These are phyloP conservation scores for Pyrus pyrifolia DNA, from an alignment of 306 rosid species.

Conservation along the genomic window DNA sequence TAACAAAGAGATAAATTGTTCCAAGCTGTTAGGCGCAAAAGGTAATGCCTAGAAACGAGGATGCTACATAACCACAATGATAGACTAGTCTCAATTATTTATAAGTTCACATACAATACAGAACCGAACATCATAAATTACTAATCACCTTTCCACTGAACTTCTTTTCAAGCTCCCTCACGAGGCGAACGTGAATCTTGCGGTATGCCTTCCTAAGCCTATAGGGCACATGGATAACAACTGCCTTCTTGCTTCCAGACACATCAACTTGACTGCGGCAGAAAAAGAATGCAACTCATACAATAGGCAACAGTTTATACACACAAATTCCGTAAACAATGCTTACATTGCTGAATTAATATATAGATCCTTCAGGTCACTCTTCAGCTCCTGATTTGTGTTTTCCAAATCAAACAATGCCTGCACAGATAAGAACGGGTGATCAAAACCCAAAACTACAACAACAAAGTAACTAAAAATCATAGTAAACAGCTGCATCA, in stretches of 20 bases:
- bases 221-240: conserved; percentile 65
- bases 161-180: conserved; percentile 90
- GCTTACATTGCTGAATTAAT: conserved; percentile 77
- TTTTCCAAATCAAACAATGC: conserved; percentile 72
- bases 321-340: not conserved
- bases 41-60: not conserved
- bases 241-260: conserved; percentile 73
- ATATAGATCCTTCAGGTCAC: conserved; percentile 88
- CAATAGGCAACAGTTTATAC: not conserved
- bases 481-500: not conserved
- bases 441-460: not conserved
- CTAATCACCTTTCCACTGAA: conserved; percentile 74
- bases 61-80: not conserved
- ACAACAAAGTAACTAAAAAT: not conserved
- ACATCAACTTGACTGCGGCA: conserved; percentile 65
- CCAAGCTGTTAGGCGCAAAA: too few species aligned
- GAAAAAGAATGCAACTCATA: not conserved
- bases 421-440: conserved; percentile 20
- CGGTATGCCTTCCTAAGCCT: conserved; percentile 73
- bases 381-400: conserved; percentile 63
- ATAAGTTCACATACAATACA: too few species aligned
- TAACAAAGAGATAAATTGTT: not conserved
- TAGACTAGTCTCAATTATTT: too few species aligned
- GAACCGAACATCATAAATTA: not conserved
- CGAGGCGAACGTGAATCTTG: conserved; percentile 73